Base-by-base conservation (phyloP, 345 rosid genomes). In the Corchorus olitorius region DNA sequence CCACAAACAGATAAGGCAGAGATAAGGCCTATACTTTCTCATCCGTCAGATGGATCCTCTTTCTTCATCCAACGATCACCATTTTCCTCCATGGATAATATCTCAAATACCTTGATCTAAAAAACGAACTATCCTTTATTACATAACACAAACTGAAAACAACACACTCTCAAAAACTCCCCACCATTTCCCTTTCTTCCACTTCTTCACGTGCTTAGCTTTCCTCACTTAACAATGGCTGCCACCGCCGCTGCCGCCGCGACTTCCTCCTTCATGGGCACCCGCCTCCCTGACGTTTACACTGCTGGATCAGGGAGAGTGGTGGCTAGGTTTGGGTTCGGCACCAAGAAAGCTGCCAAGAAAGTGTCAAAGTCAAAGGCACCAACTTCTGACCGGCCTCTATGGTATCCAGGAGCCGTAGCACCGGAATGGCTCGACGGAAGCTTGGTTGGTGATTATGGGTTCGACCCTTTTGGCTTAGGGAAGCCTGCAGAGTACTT, bases 401-500 rank as follows among this genome's bases (percentile, higher is more conserved):
- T 91, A 10, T 91, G 95, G 95, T 91, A 64, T 77, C 93, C 91
- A 2, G 95, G 95, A 55, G 91, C 95, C 60, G 81, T 82, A 65
- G 88, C 93, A 3, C 93, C 93, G 0, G 89, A 83, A 6, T 89
- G 82, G 81, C 88, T 91, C 0, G 95, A 89, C 83, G 95, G 95
- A 13, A 87, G 84, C 73, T 81, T 91, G 75, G 87, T 91, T 2
- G 95, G 93, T 2, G 95, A 91, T 73, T 91, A 91, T 63, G 95
- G 95, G 73, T 91, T 91, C 76, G 93, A 91, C 81, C 95, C 95
- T 0, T 91, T 91, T 33, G 93, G 95, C 43, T 73, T 89, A 43
- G 94, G 94, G 60, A 91, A 87, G 80, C 94, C 91, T 0, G 92
- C 83, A 2, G 93, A 91, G 86, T 91, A 91, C 80, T 81, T 91